Evolutionary conservation across 345 rosid genomes (phyloP), one percentile per base, ranked within the genome.

Genomic region (Boechera retrofracta): DNA sequence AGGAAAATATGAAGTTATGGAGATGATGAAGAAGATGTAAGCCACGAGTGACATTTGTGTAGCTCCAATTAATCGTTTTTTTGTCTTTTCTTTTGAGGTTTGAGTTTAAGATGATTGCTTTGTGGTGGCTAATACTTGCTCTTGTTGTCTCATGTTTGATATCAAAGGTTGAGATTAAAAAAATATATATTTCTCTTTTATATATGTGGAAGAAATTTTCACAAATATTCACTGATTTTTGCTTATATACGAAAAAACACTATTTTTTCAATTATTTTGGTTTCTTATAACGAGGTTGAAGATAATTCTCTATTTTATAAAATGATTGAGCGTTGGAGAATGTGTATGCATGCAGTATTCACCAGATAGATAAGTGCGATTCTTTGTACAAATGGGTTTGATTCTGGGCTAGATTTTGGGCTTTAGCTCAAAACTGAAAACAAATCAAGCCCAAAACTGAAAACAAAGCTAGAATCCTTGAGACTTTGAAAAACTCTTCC

Each of bases 51-150:
- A 53, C 2, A 57, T 62, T 53, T 53, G 36, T 42, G 12, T 31
- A 31, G 39, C 69, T 68, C 47, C 47, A 52, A 5, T 3, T 21
- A 61, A 53, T 51, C 41, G 10, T 56, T 3, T 36, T 54, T 64
- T 48, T 64, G 31, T 76, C 49, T 56, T 56, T 71, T 77, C 28
- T 63, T 72, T 64, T 49, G 71, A 45, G 66, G 44, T 77, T 76
- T 68, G 64, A 61, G 65, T 70, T 70, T 64, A 56, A 44, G 80
- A 77, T 77, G 76, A 70, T 55, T 63, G 52, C 64, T 70, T 55
- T 77, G 72, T 77, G 76, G 80, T 77, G 52, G 58, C 51, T 53
- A 76, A 47, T 69, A n/a, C 75, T 42, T 69, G 70, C 75, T 16
- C 53, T 63, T 13, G 47, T 33, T 35, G 71, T 70, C 66, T 77